Evolutionary conservation across 2,329 filamentous ascomycete species (phyloP).

Genomic region (Zelopaecilomyces penicillatus): DNA sequence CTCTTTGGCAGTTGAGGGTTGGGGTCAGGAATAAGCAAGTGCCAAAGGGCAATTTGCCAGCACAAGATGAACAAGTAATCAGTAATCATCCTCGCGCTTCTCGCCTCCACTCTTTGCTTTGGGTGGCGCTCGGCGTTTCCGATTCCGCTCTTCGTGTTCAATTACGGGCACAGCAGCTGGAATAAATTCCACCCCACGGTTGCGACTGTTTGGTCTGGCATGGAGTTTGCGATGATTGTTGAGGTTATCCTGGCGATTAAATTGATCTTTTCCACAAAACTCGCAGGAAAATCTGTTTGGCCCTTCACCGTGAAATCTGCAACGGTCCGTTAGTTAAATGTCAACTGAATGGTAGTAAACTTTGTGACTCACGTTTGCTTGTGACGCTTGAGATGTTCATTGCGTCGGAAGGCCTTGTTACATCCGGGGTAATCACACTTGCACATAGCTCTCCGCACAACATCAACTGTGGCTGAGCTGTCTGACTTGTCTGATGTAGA

Average conservation of each 20-base stretch:
- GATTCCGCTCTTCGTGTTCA: constrained; percentile 31
- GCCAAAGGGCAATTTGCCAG: too few species aligned
- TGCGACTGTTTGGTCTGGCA: constrained; percentile 29
- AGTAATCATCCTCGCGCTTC: constrained; percentile 24
- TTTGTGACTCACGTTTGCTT: constrained; percentile 38
- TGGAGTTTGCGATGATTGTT: constrained; percentile 35
- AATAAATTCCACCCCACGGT: constrained; percentile 32
- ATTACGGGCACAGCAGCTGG: constrained; percentile 31
- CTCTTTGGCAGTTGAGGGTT: too few species aligned
- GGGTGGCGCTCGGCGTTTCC: constrained; percentile 30
- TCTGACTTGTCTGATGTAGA: constrained; percentile 18
- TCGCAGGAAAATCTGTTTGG: constrained; percentile 32
- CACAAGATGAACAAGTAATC: constrained; percentile 3
- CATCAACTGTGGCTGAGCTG: constrained; percentile 20
- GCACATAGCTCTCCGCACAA: constrained; percentile 32
- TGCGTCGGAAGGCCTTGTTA: constrained; percentile 40
- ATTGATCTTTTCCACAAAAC: constrained; percentile 34
- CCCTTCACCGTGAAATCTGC: constrained; percentile 29
- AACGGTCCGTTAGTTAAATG: neutral
- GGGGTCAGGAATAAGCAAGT: too few species aligned
- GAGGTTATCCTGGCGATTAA: constrained; percentile 33
- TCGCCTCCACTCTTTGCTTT: constrained; percentile 26
- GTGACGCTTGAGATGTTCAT: constrained; percentile 50
- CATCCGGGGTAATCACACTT: constrained; percentile 40
- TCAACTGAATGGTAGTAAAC: neutral